phyloP scores from a whole-genome alignment of 176 grass and related monocot genomes.

The Oryza officinalis region DNA sequence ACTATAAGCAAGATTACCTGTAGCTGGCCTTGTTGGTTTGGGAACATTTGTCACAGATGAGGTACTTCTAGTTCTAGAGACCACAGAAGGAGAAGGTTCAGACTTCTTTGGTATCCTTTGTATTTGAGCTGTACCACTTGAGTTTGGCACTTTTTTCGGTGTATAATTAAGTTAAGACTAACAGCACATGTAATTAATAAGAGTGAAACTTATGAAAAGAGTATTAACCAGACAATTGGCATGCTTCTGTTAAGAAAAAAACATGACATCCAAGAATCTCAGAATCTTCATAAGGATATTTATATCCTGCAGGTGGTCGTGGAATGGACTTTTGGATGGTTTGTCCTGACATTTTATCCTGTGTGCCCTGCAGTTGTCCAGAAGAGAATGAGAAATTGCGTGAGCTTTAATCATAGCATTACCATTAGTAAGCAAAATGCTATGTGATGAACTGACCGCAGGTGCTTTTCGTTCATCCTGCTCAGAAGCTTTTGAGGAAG shows the following conservation, averaged over 20 bases:
- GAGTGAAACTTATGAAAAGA: background rate
- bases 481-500: slow-evolving; percentile 43
- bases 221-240: background rate
- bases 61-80: slow-evolving; percentile 42
- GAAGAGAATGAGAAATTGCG: slow-evolving; percentile 32
- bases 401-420: background rate
- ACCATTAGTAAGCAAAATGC: background rate
- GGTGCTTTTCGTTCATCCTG: slow-evolving; percentile 34
- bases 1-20: slow-evolving; percentile 32
- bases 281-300: slow-evolving; percentile 73
- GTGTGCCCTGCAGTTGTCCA: slow-evolving; percentile 45
- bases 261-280: background rate
- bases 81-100: slow-evolving; percentile 40
- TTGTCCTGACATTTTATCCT: slow-evolving; percentile 39
- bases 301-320: slow-evolving; percentile 44
- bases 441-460: slow-evolving; percentile 32
- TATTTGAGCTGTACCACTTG: slow-evolving; percentile 48
- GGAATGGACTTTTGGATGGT: slow-evolving; percentile 42
- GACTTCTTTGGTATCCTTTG: slow-evolving; percentile 48
- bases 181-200: slow-evolving; percentile 29
- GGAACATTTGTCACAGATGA: slow-evolving; percentile 32
- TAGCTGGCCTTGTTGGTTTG: slow-evolving; percentile 40
- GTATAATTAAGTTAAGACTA: slow-evolving; percentile 72
- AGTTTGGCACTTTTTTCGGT: slow-evolving; percentile 67
- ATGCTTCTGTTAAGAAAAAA: slow-evolving; percentile 9